A percentile compares a stretch with the other conserved stretches of the same genome.
These are phyloP conservation scores for Phytophthora constricta DNA, from an alignment of 352 stramenopile genomes.

Conservation along the genomic window DNA sequence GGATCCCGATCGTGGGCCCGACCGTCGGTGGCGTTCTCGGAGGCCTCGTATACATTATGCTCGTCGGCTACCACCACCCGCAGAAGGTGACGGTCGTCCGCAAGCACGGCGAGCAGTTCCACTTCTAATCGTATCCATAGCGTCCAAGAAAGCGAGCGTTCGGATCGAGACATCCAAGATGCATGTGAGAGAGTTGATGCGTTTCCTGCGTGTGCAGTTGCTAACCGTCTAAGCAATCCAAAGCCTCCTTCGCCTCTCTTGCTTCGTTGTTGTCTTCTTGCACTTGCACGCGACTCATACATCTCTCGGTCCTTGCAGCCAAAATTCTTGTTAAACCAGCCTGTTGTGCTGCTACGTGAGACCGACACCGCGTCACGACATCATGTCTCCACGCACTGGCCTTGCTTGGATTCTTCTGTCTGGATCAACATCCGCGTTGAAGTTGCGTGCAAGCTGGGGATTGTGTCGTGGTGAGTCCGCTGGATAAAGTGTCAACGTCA, in stretches of 20 bases:
- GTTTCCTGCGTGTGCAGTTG: slow-evolving; percentile 31
- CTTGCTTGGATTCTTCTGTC: too few species aligned
- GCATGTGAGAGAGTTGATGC: slow-evolving; percentile 31
- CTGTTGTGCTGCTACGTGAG: too few species aligned
- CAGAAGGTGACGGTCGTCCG: slow-evolving; percentile 25
- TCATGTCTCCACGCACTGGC: too few species aligned
- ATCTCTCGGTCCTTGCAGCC: slow-evolving; percentile 1
- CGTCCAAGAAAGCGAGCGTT: neutral
- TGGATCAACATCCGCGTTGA: too few species aligned
- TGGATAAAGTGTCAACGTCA: slow-evolving; percentile 13
- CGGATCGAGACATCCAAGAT: neutral
- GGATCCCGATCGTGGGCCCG: slow-evolving; percentile 56
- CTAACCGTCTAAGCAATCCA: slow-evolving; percentile 29
- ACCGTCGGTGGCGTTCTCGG: slow-evolving; percentile 47
- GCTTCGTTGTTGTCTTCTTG: neutral
- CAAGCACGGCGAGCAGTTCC: slow-evolving; percentile 36
- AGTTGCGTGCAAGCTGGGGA: neutral
- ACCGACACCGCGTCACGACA: slow-evolving; percentile 5
- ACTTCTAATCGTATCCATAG: slow-evolving; percentile 39
- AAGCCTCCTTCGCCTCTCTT: slow-evolving; percentile 6
- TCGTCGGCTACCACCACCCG: slow-evolving; percentile 62
- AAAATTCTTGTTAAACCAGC: slow-evolving; percentile 22
- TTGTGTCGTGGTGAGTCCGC: neutral
- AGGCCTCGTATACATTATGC: slow-evolving; percentile 45
- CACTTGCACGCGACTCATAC: slow-evolving; percentile 7